Conservation (phyloP, 345 rosid genomes). For the Clarkia xantiana region DNA sequence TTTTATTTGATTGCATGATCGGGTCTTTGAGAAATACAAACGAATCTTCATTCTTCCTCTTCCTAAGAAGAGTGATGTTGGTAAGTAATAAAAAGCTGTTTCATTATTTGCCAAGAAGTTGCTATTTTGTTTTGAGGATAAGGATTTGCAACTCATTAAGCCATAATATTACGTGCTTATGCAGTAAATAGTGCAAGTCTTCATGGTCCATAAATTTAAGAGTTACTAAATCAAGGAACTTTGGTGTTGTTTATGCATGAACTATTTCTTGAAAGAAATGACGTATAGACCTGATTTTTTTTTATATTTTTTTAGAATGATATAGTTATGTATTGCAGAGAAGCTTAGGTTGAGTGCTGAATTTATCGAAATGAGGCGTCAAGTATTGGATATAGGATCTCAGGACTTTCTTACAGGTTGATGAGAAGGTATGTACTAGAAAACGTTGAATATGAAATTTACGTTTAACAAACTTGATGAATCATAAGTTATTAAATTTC, state of each 20-base stretch:
- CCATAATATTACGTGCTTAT: no score
- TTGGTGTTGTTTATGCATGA: no score
- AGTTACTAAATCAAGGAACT: no score
- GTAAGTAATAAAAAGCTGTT: constrained; percentile 22
- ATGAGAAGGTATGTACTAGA: constrained; percentile 59
- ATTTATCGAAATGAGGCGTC: constrained; percentile 94
- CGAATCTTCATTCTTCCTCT: constrained; percentile 91
- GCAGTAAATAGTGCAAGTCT: no score
- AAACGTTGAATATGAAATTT: no score
- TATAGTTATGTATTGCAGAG: constrained; percentile 37
- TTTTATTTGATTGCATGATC: constrained; percentile 86
- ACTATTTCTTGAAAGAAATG: no score
- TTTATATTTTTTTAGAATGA: neutral
- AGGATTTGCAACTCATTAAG: no score
- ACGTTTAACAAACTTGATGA: no score
- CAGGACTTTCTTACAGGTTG: constrained; percentile 89
- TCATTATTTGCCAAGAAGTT: neutral
- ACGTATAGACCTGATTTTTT: no score
- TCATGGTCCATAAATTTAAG: no score
- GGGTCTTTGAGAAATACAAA: constrained; percentile 73
- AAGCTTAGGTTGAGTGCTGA: constrained; percentile 95
- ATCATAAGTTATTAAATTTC: no score
- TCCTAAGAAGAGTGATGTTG: constrained; percentile 97
- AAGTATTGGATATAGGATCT: constrained; percentile 76
- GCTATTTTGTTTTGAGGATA: no score